Evolutionary conservation across 78 protist genomes (phyloP), one percentile per base, ranked within the genome.

Genomic region (Dictyostelium firmibasis): DNA sequence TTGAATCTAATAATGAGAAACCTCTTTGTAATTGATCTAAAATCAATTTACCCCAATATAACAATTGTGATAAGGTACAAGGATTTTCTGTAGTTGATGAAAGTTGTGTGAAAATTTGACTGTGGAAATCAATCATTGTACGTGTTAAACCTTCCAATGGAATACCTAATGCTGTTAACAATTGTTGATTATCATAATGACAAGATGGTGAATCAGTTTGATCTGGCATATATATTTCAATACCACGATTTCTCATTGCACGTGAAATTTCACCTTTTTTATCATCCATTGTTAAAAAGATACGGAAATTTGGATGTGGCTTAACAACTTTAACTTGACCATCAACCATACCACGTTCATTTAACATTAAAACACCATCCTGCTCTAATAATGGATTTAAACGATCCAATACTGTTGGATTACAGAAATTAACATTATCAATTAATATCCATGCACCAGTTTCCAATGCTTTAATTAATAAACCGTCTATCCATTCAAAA

Each of bases 381-480:
- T 98, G 97, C 87, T 99, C 99, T 16, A 99, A 85, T 60, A 99
- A 97, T 35, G 99, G 98, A 70, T 99, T 99, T n/a, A 99, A 96
- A 18, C 99, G 97, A 62, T 99, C 99, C 43, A 99, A 94, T 33
- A 99, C 99, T 0, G 99, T 96, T n/a, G 99, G 96, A 29, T 87
- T 50, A 96, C 99, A 99, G n/a, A 99, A 84, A 95, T 99, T 99
- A 18, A 92, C 99, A 75, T 98, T 97, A 87, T 99, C 99, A 18
- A 99, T 83, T 5, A 99, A 84, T 16, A 99, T 75, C 99, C 99
- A 99, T n/a, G 96, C 77, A 57, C 99, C 99, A 0, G 41, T 23
- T 43, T 93, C 96, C 13, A 97, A 75, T 10, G 98, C 99, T 43
- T 57, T 82, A 11, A 98, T 92, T 29, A 99, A 91, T 1, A 96